These are phyloP conservation scores for Podochytrium sp. DNA, from an alignment of 192 early-diverging fungal species.

Conservation along the genomic window DNA sequence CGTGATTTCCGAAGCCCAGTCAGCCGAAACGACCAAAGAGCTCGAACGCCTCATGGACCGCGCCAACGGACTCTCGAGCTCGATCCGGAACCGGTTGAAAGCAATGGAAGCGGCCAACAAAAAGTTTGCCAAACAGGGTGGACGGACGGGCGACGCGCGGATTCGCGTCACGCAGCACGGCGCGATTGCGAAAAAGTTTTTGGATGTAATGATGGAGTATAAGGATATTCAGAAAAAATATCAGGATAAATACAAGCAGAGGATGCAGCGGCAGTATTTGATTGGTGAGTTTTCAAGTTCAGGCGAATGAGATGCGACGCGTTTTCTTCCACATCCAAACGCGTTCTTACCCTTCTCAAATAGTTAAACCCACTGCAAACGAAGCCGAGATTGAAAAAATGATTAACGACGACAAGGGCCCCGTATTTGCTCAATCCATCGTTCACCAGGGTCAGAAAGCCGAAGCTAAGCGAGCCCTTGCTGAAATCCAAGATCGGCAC, in stretches of 20 bases:
- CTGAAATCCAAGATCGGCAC: constrained; percentile 84
- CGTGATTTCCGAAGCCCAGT: constrained; percentile 53
- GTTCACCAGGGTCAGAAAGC: constrained; percentile 70
- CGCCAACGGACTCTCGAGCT: constrained; percentile 47
- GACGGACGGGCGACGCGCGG: constrained; percentile 39
- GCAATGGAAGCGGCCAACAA: constrained; percentile 59
- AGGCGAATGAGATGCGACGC: background rate
- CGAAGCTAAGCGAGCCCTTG: constrained; percentile 73
- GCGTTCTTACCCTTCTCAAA: background rate
- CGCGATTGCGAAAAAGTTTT: constrained; percentile 53
- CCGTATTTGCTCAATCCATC: constrained; percentile 80
- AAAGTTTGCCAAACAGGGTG: constrained; percentile 41
- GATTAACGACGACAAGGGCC: constrained; percentile 72
- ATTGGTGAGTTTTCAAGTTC: constrained; percentile 76
- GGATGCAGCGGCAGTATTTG: constrained; percentile 81
- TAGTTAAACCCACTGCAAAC: constrained; percentile 82
- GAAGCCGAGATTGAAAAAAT: constrained; percentile 75
- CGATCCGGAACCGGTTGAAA: constrained; percentile 53
- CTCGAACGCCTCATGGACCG: constrained; percentile 56
- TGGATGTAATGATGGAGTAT: constrained; percentile 72
- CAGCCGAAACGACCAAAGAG: constrained; percentile 46
- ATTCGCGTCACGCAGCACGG: constrained; percentile 55
- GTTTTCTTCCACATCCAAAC: too few relatives aligned
- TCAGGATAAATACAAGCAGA: constrained; percentile 80
- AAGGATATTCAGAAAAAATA: constrained; percentile 79